Conservation (phyloP, 257 asterid genomes). For the Nemophila menziesii region DNA sequence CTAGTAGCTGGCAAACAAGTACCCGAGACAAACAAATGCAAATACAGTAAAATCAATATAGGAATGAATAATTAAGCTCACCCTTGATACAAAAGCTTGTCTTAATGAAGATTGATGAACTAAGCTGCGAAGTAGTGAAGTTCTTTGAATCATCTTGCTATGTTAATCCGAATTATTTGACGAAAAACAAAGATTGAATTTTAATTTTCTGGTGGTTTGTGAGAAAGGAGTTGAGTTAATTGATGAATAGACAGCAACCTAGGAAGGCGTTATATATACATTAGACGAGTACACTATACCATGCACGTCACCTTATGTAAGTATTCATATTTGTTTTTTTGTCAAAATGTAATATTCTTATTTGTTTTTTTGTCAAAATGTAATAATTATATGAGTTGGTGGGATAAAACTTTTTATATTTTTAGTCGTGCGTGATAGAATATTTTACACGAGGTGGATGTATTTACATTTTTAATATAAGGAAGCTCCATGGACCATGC, state of each 20-base stretch:
- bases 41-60: neutral
- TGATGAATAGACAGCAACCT: neutral
- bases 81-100: constrained; percentile 10
- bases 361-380: too few species aligned
- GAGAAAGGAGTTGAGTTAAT: neutral
- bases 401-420: too few species aligned
- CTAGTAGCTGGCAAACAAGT: neutral
- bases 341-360: too few species aligned
- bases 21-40: too few species aligned
- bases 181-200: neutral
- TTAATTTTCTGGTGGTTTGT: neutral
- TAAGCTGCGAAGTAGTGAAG: constrained; percentile 5
- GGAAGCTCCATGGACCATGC: too few species aligned
- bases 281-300: neutral
- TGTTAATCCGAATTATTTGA: neutral
- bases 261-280: too few species aligned
- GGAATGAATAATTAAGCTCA: neutral
- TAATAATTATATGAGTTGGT: too few species aligned
- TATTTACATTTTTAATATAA: too few species aligned
- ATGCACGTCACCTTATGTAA: neutral
- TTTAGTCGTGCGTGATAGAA: too few species aligned
- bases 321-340: too few species aligned
- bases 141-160: constrained; percentile 15
- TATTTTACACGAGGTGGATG: too few species aligned
- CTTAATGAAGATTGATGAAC: constrained; percentile 5